These are phyloP conservation scores for Canna indica DNA, from an alignment of 176 grass and related monocot species.

Conservation along the genomic window DNA sequence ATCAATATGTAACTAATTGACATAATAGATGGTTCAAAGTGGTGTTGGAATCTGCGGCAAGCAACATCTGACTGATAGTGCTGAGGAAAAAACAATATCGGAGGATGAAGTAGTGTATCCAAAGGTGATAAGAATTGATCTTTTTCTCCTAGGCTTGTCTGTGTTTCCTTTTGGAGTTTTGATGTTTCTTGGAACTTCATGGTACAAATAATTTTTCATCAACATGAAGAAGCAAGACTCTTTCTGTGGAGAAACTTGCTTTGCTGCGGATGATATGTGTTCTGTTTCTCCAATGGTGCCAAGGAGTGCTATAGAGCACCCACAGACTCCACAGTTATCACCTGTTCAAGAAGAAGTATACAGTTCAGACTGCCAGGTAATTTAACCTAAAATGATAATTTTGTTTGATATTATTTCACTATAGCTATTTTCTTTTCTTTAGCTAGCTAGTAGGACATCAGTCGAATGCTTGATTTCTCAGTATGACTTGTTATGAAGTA, in stretches of 20 bases:
- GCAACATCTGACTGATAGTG: constrained; percentile 27
- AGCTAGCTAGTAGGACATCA: too few relatives aligned
- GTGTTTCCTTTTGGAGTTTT: neutral
- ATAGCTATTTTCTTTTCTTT: neutral
- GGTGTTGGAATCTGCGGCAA: constrained; percentile 61
- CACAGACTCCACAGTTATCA: constrained; percentile 63
- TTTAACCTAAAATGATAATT: neutral
- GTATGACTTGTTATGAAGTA: too few relatives aligned
- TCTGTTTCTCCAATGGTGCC: constrained; percentile 26
- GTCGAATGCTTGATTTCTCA: too few relatives aligned
- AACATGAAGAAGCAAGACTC: constrained; percentile 48
- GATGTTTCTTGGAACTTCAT: neutral
- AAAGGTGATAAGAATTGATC: constrained; percentile 28
- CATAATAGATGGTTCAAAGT: constrained; percentile 75
- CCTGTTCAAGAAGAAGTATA: constrained; percentile 52
- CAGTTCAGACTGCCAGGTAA: constrained; percentile 41
- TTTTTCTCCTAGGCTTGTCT: neutral
- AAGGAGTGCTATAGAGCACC: constrained; percentile 52
- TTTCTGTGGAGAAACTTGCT: constrained; percentile 12
- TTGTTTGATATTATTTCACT: too few relatives aligned
- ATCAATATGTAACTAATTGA: neutral
- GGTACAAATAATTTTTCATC: neutral
- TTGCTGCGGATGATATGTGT: constrained; percentile 12
- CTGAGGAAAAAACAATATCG: constrained; percentile 70
- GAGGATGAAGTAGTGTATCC: constrained; percentile 53